Base-by-base conservation (phyloP, 2,329 filamentous ascomycete species). In the Bipolaris oryzae region DNA sequence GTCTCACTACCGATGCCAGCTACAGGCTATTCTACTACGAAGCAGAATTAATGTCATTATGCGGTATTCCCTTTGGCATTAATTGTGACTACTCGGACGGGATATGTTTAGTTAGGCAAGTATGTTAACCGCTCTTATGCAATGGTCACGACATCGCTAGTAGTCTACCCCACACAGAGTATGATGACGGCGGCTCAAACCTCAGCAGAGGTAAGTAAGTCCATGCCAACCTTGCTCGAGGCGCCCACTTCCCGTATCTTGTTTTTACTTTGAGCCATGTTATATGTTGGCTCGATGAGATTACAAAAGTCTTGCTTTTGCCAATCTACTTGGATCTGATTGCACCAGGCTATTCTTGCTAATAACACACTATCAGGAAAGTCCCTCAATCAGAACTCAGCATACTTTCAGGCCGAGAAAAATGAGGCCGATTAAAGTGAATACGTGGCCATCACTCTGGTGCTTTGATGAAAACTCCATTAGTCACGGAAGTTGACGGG, bases 191-290 rank as follows among this genome's bases (percentile, higher is more conserved):
- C 52, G 81, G 81, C 10, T 70, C 80, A 38, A 72, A 74, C 6
- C 73, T 84, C 7, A 81, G 78, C 61, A 80, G 80, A 16, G 81
- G 81, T 3, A 81, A 83, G 58, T 77, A 77, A 50, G 78, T 81
- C 55, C 74, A 80, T 33, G 74, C 82, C 51, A 46, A 78, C 11
- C 73, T 83, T 6, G 81, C 81, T 21, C 74, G 81, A 42, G 81
- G 81, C n/a, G 69, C 82, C 3, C 83, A 83, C 63, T 75, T 78
- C 7, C 71, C 75, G 21, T 71, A 72, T 39, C 67, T 72, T 16
- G 64, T 79, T 15, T 63, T 82, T 23, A 67, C 83, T 7, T 67
- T 83, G 13, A 81, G 82, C 55, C 80, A 83, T 58, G 75, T 79
- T 6, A 71, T 82, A 11, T 79, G 77, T 47, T 79, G 79, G 6